Percentiles rank a stretch among this genome's conserved stretches.
Conservation (phyloP, 2,329 filamentous ascomycete species). For the Alternaria panax region DNA sequence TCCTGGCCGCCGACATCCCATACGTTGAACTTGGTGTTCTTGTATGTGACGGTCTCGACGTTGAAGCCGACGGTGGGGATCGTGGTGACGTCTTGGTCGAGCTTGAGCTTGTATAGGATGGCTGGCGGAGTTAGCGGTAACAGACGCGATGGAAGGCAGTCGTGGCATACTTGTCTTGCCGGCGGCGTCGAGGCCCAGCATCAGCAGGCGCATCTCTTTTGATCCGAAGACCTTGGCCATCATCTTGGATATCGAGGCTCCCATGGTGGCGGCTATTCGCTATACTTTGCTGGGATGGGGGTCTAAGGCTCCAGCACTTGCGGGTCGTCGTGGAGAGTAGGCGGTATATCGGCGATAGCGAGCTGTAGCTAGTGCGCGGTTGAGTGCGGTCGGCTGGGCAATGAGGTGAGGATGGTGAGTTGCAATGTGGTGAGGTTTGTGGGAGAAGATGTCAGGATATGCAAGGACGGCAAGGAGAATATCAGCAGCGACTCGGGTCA, state of each 20-base stretch:
- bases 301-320: neutral
- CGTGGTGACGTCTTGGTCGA: conserved; percentile 98
- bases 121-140: conserved; percentile 53
- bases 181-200: conserved; percentile 95
- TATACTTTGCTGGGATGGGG: conserved; percentile 3
- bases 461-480: neutral
- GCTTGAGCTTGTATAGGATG: conserved; percentile 99
- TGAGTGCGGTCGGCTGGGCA: neutral
- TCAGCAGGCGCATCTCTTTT: conserved; percentile 97
- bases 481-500: conserved; percentile 3
- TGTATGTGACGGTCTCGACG: conserved; percentile 99
- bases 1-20: conserved; percentile 99
- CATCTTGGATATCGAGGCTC: conserved; percentile 88
- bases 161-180: conserved; percentile 80
- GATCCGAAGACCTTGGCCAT: conserved; percentile 99
- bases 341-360: conserved; percentile 2
- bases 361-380: conserved; percentile 4
- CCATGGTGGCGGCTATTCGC: conserved; percentile 71
- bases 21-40: conserved; percentile 99
- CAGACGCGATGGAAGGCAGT: neutral
- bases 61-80: conserved; percentile 99
- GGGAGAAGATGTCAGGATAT: neutral
- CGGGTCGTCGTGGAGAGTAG: neutral
- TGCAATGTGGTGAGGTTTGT: neutral
- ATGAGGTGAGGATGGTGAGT: neutral